Percentiles rank a stretch among this genome's conserved stretches.
Conservation (phyloP, 2,329 filamentous ascomycete species). For the Penicillium rolfsii region DNA sequence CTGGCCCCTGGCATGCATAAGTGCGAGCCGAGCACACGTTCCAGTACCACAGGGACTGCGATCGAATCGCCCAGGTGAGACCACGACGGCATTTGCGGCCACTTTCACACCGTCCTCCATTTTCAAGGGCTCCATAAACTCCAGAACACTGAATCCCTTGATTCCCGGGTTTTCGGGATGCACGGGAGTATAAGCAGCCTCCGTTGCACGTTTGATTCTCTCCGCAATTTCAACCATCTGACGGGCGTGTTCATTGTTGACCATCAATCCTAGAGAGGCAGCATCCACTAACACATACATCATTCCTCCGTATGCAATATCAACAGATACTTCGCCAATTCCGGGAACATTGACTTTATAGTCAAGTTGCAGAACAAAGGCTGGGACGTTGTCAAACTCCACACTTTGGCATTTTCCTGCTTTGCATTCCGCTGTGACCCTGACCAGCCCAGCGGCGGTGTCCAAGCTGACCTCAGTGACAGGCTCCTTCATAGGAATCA, state of each 20-base stretch:
- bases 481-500: slow-evolving; percentile 52
- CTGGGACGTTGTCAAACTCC: slow-evolving; percentile 51
- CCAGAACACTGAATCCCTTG: slow-evolving; percentile 46
- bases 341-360: slow-evolving; percentile 47
- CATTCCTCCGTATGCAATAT: slow-evolving; percentile 55
- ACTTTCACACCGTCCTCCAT: slow-evolving; percentile 29
- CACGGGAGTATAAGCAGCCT: slow-evolving; percentile 40
- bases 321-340: slow-evolving; percentile 45
- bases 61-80: slow-evolving; percentile 52
- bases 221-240: slow-evolving; percentile 50
- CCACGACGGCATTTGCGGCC: slow-evolving; percentile 49
- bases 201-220: slow-evolving; percentile 48
- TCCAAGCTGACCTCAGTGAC: slow-evolving; percentile 48
- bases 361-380: slow-evolving; percentile 50
- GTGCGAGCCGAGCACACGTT: slow-evolving; percentile 49
- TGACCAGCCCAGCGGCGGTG: slow-evolving; percentile 51
- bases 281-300: slow-evolving; percentile 51
- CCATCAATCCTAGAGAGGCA: slow-evolving; percentile 39
- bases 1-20: slow-evolving; percentile 48
- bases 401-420: slow-evolving; percentile 50
- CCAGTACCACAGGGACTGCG: slow-evolving; percentile 54
- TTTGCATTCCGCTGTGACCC: slow-evolving; percentile 48
- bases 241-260: slow-evolving; percentile 39
- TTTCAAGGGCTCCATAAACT: slow-evolving; percentile 44
- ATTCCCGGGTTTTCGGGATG: slow-evolving; percentile 52